Evolutionary conservation across 106 monocot genomes (phyloP).

Genomic region (Ottelia alismoides): DNA sequence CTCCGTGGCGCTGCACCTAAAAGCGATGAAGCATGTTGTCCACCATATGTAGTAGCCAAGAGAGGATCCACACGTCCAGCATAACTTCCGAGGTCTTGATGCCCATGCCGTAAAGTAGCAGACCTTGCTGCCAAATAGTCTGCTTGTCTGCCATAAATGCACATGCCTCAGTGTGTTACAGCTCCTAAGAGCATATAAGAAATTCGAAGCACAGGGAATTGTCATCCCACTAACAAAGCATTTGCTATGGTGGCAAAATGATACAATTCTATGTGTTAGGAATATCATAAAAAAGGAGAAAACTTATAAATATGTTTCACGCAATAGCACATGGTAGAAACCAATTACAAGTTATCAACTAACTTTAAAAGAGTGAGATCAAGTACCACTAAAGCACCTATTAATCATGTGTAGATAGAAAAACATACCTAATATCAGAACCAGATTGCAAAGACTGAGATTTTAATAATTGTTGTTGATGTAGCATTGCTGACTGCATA

Average conservation of each 20-base stretch:
- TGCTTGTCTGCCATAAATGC: constrained; percentile 98
- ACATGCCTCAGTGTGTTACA: constrained; percentile 52
- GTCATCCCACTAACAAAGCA: constrained; percentile 4
- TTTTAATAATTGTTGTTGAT: constrained; percentile 77
- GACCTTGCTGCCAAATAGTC: constrained; percentile 76
- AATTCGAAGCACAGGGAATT: neutral
- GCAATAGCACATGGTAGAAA: neutral
- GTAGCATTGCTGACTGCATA: constrained; percentile 56
- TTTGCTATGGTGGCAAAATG: neutral
- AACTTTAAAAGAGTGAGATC: neutral
- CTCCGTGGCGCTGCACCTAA: constrained; percentile 66
- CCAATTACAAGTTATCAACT: neutral
- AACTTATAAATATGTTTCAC: neutral
- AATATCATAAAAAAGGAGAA: neutral
- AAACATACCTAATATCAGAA: constrained; percentile 61
- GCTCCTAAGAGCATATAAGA: constrained; percentile 8
- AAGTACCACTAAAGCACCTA: neutral
- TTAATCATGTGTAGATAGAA: neutral
- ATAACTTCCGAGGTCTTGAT: constrained; percentile 51
- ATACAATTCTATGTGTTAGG: neutral
- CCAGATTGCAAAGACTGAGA: constrained; percentile 50
- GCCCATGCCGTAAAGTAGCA: constrained; percentile 46
- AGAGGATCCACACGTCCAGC: constrained; percentile 62
- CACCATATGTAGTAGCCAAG: constrained; percentile 43
- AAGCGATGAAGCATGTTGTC: constrained; percentile 49